phyloP scores from a whole-genome alignment of 495 filamentous ascomycete species.

The Letharia lupina region DNA sequence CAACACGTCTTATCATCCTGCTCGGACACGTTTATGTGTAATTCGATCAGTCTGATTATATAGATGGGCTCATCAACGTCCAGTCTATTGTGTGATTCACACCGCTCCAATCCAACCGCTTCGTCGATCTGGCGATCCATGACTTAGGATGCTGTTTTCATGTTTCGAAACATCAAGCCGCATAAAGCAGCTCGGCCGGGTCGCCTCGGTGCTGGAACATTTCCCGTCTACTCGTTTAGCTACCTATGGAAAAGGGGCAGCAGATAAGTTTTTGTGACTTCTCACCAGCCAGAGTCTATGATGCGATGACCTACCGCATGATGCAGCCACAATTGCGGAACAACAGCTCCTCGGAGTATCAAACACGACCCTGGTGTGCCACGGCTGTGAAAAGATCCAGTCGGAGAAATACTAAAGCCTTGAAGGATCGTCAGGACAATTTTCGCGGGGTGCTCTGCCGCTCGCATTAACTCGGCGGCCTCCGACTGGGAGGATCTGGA shows the following conservation, averaged over 20 bases:
- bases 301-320: background rate
- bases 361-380: background rate
- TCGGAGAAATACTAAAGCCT: background rate
- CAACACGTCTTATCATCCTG: background rate
- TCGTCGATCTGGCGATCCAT: background rate
- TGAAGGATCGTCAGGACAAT: background rate
- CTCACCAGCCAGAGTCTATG: background rate
- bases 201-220: background rate
- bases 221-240: background rate
- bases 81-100: background rate
- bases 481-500: background rate
- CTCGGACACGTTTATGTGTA: background rate
- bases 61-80: background rate
- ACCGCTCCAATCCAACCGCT: background rate
- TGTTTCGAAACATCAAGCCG: background rate
- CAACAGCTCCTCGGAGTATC: background rate
- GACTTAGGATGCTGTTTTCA: background rate
- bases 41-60: background rate
- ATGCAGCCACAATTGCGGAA: background rate
- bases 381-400: background rate
- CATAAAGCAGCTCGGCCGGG: background rate
- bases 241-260: background rate
- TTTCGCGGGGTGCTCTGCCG: background rate
- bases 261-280: background rate
- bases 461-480: background rate